Evolutionary conservation across 768 basidiomycete genomes (phyloP), one percentile per base, ranked within the genome.

Genomic region (Leccinum longicurvipes): DNA sequence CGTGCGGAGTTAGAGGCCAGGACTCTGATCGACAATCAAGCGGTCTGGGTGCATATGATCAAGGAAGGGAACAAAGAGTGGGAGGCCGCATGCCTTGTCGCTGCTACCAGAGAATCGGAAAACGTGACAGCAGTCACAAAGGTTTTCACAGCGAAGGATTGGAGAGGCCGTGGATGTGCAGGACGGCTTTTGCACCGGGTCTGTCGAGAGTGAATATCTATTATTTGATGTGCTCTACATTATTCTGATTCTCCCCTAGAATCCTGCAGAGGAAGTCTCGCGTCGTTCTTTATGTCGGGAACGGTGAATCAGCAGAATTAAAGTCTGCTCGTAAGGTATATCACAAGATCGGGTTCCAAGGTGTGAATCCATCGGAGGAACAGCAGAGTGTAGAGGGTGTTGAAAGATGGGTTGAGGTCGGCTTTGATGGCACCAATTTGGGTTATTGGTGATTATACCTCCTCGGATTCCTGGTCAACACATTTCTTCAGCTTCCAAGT

Each of bases 271-370:
- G 55, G 24, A 83, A 83, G 60, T 67, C 79, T 15, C 73, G 64
- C 2, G 75, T 91, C 21, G 83, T 83, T 1, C 76, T 91, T 4
- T 91, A 85, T 58, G 88, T 89, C 15, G 87, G 83, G 1, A 76
- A 82, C 53, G 86, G 82, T 2, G 73, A 82, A 58, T 45, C 50
- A 15, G 4, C 10, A 1, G 62, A 60, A 19, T 42, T 65, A 28
- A 68, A 73, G 31, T 82, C 87, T 58, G 81, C 78, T 2, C 77
- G 74, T 0, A 76, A 67, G 2, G 82, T 87, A 3, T 92, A 91
- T 64, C 63, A 74, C 46, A 79, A 77, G 2, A 81, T 90, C 15
- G 89, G 89, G 3, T 92, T 91, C 58, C 68, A 73, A 17, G 87
- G 85, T 6, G 72, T 88, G 15, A 68, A 58, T 15, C 8, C 32